These are phyloP conservation scores for Ganoderma lucidum DNA, from an alignment of 1,284 basidiomycete species.

Conservation along the genomic window DNA sequence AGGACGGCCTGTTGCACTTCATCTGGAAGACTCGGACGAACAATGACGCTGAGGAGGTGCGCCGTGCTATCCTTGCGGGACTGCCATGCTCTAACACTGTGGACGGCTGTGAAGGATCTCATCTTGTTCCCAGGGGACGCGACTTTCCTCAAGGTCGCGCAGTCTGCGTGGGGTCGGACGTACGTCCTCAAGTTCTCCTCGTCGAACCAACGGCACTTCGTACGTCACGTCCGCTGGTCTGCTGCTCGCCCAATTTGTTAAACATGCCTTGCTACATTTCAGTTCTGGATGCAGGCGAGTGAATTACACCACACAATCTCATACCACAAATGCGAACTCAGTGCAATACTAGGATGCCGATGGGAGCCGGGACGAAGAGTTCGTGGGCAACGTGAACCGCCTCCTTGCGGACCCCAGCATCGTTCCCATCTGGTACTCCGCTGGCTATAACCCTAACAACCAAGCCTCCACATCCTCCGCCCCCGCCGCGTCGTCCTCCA, in stretches of 20 bases:
- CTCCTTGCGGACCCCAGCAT: slow-evolving; percentile 71
- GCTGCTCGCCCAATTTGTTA: no score
- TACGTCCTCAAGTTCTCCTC: slow-evolving; percentile 86
- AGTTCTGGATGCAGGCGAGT: slow-evolving; percentile 87
- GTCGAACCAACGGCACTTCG: slow-evolving; percentile 82
- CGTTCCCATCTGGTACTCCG: slow-evolving; percentile 62
- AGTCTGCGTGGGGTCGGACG: slow-evolving; percentile 67
- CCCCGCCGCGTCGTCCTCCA: slow-evolving; percentile 29
- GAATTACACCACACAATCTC: neutral
- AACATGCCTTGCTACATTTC: no score
- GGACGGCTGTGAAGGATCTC: slow-evolving; percentile 58
- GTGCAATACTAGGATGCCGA: slow-evolving; percentile 63
- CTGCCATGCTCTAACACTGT: neutral
- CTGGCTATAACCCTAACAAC: slow-evolving; percentile 35
- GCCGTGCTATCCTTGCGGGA: slow-evolving; percentile 32
- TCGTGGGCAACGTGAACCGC: slow-evolving; percentile 72
- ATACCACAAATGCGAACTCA: neutral
- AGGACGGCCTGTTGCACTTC: slow-evolving; percentile 80
- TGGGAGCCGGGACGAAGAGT: slow-evolving; percentile 73
- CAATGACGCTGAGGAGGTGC: slow-evolving; percentile 65
- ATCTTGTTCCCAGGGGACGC: slow-evolving; percentile 84
- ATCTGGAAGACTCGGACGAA: slow-evolving; percentile 78
- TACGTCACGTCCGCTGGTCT: slow-evolving; percentile 48
- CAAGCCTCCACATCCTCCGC: slow-evolving; percentile 48
- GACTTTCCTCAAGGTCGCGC: slow-evolving; percentile 71